A percentile compares a stretch with the other conserved stretches of the same genome.
phyloP scores from a whole-genome alignment of 108 stramenopile species.

The Aurantiochytrium sp. region DNA sequence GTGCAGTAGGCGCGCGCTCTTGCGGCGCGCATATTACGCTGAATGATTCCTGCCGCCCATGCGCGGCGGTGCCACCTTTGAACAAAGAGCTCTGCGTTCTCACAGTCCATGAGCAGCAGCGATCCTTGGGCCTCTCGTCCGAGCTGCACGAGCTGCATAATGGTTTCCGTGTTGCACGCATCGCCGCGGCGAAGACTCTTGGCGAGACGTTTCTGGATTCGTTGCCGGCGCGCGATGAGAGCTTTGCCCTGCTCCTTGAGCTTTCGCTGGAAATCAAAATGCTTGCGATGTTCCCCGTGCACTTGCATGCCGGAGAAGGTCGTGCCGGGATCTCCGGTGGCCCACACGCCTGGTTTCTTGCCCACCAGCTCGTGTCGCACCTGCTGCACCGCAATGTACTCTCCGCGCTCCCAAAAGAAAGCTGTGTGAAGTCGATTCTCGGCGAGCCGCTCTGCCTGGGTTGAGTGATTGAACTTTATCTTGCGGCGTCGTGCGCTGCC shows the following conservation, averaged over 20 bases:
- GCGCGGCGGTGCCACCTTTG: not conserved
- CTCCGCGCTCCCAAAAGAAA: conserved; percentile 1
- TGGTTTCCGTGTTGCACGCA: not conserved
- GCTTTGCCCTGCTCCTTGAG: conserved; percentile 6
- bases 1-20: not conserved
- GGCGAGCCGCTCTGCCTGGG: not conserved
- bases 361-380: not conserved
- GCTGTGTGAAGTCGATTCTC: conserved; percentile 2
- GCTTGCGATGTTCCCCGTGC: not conserved
- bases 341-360: not conserved
- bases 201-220: not conserved
- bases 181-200: not conserved
- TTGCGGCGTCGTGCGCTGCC: not conserved
- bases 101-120: not conserved
- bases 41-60: not conserved
- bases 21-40: not conserved
- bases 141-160: not conserved
- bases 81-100: not conserved
- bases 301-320: not conserved
- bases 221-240: not conserved
- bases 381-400: conserved; percentile 24
- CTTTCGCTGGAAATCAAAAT: not conserved
- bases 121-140: not conserved
- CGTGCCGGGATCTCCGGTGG: not conserved
- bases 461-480: not conserved